Evolutionary conservation across 2,329 filamentous ascomycete genomes (phyloP).

Genomic region (Nigrospora sphaerica): DNA sequence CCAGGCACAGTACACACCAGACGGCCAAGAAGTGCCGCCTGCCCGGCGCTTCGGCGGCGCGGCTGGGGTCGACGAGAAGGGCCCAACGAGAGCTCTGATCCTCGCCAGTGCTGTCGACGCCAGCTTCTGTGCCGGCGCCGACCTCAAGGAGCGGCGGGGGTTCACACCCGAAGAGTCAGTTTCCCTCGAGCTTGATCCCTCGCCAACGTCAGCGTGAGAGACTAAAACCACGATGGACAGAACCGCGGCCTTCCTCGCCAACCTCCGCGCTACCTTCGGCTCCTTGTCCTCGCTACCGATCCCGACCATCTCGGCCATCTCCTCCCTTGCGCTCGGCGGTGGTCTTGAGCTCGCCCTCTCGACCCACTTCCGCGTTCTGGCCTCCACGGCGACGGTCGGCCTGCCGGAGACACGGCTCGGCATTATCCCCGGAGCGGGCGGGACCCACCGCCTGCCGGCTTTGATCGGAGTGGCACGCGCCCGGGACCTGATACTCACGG

Average conservation of each 20-base stretch:
- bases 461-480: conserved; percentile 76
- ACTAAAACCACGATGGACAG: conserved; percentile 34
- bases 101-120: conserved; percentile 78
- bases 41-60: conserved; percentile 34
- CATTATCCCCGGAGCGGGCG: conserved; percentile 91
- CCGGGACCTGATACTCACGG: conserved; percentile 85
- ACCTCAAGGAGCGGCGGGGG: conserved; percentile 77
- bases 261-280: conserved; percentile 69
- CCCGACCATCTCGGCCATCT: conserved; percentile 84
- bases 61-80: conserved; percentile 35
- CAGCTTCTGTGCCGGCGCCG: conserved; percentile 89
- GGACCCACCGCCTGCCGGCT: conserved; percentile 78
- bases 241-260: conserved; percentile 68
- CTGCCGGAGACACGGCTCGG: conserved; percentile 88
- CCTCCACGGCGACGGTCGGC: conserved; percentile 69
- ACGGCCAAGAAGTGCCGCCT: conserved; percentile 43
- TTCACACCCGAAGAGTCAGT: conserved; percentile 73
- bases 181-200: background rate
- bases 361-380: conserved; percentile 83
- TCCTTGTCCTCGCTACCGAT: conserved; percentile 70
- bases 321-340: conserved; percentile 81
- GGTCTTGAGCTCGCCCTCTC: conserved; percentile 88
- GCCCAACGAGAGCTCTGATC: conserved; percentile 71
- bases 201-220: background rate
- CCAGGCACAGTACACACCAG: conserved; percentile 50